phyloP scores from a whole-genome alignment of 345 rosid species.

The Stellera chamaejasme region DNA sequence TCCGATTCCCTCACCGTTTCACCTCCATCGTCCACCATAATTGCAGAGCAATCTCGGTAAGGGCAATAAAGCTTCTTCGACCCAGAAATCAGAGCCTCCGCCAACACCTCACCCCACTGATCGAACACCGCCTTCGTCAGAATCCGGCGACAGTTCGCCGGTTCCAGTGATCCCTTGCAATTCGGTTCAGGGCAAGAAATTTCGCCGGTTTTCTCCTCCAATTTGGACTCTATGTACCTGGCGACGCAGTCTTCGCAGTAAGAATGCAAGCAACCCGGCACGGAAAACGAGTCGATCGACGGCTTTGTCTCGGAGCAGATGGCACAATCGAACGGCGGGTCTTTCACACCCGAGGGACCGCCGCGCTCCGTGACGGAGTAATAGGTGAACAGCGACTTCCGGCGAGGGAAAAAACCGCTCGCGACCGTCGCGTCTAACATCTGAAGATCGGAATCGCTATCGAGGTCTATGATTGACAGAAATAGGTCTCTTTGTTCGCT shows the following conservation, averaged over 20 bases:
- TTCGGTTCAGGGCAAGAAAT: slow-evolving; percentile 24
- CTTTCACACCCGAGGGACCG: no score
- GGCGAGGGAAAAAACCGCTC: slow-evolving; percentile 18
- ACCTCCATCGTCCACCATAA: slow-evolving; percentile 11
- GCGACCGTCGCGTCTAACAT: slow-evolving; percentile 5
- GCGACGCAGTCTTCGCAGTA: slow-evolving; percentile 42
- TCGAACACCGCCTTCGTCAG: slow-evolving; percentile 37
- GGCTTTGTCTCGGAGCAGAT: no score
- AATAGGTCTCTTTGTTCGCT: slow-evolving; percentile 21
- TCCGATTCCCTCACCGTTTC: neutral
- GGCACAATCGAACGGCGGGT: no score
- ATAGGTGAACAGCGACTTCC: neutral
- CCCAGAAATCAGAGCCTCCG: slow-evolving; percentile 33
- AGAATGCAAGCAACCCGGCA: slow-evolving; percentile 39
- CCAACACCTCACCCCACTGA: slow-evolving; percentile 39
- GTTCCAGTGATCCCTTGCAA: slow-evolving; percentile 22
- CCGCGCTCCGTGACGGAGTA: no score
- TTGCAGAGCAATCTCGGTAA: slow-evolving; percentile 28
- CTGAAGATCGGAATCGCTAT: neutral
- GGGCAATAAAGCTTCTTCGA: slow-evolving; percentile 30
- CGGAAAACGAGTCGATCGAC: neutral
- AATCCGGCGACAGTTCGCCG: slow-evolving; percentile 24
- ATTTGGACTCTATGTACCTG: slow-evolving; percentile 41
- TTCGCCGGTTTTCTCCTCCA: slow-evolving; percentile 24
- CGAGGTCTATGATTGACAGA: no score